Percentiles rank a stretch among this genome's conserved stretches.
phyloP scores from a whole-genome alignment of 192 early-diverging fungal species.

The Backusella sp. region DNA sequence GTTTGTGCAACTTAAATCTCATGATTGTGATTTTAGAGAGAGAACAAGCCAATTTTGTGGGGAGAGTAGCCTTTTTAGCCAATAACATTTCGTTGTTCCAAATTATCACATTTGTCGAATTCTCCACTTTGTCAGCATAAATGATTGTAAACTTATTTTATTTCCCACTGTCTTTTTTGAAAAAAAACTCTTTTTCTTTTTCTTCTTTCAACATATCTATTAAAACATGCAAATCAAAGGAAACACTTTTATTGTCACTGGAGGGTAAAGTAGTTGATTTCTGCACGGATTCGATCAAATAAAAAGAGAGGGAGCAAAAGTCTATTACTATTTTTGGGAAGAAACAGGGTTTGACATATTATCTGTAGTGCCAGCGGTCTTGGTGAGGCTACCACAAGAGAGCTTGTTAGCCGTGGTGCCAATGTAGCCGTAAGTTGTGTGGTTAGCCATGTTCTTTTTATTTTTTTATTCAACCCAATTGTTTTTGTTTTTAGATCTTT shows the following conservation, averaged over 20 bases:
- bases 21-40: not conserved
- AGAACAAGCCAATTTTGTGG: not conserved
- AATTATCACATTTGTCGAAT: not conserved
- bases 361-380: conserved; percentile 28
- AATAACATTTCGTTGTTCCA: not conserved
- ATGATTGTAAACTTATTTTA: not conserved
- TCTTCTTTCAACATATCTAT: not conserved
- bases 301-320: not conserved
- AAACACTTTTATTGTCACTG: conserved; percentile 24
- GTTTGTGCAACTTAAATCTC: not conserved
- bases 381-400: conserved; percentile 10
- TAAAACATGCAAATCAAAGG: conserved; percentile 13
- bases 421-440: conserved; percentile 18
- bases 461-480: not conserved
- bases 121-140: not conserved
- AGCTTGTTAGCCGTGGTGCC: conserved; percentile 11
- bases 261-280: conserved; percentile 19
- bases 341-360: not conserved
- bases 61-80: not conserved
- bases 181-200: not conserved
- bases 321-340: not conserved
- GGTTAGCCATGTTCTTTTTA: not conserved
- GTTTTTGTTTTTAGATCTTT: conserved; percentile 20
- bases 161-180: not conserved
- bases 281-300: not conserved